Evolutionary conservation across 2,329 filamentous ascomycete genomes (phyloP), one percentile per base, ranked within the genome.

Genomic region (Scedosporium apiospermum): DNA sequence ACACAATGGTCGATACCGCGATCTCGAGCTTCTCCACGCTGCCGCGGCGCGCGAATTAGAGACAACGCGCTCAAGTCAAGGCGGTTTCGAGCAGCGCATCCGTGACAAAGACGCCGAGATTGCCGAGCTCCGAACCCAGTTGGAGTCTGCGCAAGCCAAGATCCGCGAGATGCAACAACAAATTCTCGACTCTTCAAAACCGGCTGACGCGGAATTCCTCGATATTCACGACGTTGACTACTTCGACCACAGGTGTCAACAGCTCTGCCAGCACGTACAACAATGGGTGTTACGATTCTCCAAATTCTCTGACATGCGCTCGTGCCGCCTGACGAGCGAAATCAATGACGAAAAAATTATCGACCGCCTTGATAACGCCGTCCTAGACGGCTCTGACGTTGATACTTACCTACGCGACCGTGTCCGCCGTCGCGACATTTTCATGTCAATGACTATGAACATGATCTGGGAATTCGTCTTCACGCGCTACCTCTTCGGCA

Each of bases 381-480:
- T 99, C 62, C 83, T 99, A 27, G 96, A 99, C 75, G 95, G 93
- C 65, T 91, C 91, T 57, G 93, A 98, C 71, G 92, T 96, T 66
- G 92, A 98, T 74, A 79, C 81, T 63, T 95, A 96, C 71, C 87
- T 99, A 58, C 84, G 84, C 67, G 93, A 99, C 73, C 90, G 96
- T 46, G 89, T 97, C 62, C 88, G 85, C 70, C 88, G 95, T 65
- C 87, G 93, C 64, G 93, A 98, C 73, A 88, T 98, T 64, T 97
- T 99, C 81, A 97, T 98, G 91, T 95, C 92, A 44, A 92, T 99
- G 74, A 91, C 93, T 63, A 98, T 98, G 93, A 95, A 90, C 65
- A 97, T 99, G 92, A 88, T 99, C 60, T 99, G 93, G 93, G 95
- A 99, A 75, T 97, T 96, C 71, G 88, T 99, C 72, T 99, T 99